Conservation (phyloP, 2,329 filamentous ascomycete species). For the Colletotrichum filicis region DNA sequence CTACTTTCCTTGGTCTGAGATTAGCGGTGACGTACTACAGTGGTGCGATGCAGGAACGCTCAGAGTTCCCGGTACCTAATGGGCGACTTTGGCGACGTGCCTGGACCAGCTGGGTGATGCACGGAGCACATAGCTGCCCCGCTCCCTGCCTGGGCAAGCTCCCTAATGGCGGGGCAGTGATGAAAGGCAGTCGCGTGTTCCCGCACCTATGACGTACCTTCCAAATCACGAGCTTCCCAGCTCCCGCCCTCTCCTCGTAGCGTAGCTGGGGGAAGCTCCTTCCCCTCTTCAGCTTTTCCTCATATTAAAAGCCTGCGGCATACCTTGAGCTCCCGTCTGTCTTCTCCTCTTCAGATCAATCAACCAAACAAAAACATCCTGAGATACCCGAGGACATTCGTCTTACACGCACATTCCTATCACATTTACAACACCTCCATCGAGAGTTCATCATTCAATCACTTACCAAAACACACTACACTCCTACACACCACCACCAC, state of each 20-base stretch:
- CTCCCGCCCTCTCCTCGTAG: constrained; percentile 6
- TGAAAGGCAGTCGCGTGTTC: constrained; percentile 35
- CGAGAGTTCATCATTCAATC: constrained; percentile 27
- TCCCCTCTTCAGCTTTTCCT: constrained; percentile 7
- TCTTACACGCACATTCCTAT: constrained; percentile 18
- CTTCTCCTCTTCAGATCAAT: constrained; percentile 12
- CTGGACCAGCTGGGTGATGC: constrained; percentile 14
- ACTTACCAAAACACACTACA: constrained; percentile 29
- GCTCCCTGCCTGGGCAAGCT: constrained; percentile 30
- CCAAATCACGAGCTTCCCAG: constrained; percentile 32
- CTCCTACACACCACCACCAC: constrained; percentile 15
- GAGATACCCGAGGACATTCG: constrained; percentile 26
- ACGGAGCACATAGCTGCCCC: constrained; percentile 30
- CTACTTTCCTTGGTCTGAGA: constrained; percentile 26
- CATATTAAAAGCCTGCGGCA: constrained; percentile 19
- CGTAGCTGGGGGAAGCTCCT: constrained; percentile 28
- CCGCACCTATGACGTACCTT: constrained; percentile 37
- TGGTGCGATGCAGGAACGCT: constrained; percentile 34
- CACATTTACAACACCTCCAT: constrained; percentile 25
- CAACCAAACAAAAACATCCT: neutral
- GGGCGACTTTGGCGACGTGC: constrained; percentile 15
- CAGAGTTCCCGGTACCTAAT: constrained; percentile 30
- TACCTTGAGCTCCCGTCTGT: neutral
- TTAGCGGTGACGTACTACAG: constrained; percentile 32
- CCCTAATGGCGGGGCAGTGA: constrained; percentile 35